A percentile compares a stretch with the other conserved stretches of the same genome.
Evolutionary conservation across 108 stramenopile genomes (phyloP).

Genomic region (Cyclotella baltica): DNA sequence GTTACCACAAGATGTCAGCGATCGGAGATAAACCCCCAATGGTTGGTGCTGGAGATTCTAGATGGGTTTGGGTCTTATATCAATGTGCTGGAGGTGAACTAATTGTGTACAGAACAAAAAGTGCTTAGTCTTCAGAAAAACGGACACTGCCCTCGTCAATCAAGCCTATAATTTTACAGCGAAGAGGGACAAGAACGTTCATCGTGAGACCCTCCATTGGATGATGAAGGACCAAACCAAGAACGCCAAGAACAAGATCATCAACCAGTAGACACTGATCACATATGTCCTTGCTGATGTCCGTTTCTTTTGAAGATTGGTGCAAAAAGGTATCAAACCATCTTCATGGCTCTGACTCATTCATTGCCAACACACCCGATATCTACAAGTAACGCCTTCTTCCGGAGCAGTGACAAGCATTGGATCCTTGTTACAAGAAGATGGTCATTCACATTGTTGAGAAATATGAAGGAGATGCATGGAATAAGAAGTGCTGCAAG

Average conservation of each 20-base stretch:
- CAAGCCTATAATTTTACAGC: slow-evolving; percentile 33
- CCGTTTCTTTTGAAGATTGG: not conserved
- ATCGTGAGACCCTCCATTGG: not conserved
- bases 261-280: slow-evolving; percentile 33
- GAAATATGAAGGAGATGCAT: not conserved
- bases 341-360: not conserved
- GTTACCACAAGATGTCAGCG: slow-evolving; percentile 17
- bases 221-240: slow-evolving; percentile 11
- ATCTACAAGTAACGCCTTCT: slow-evolving; percentile 4
- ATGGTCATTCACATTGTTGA: slow-evolving; percentile 10
- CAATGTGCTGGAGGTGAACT: slow-evolving; percentile 9
- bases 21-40: slow-evolving; percentile 25
- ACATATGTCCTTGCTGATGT: slow-evolving; percentile 7
- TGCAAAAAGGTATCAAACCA: not conserved
- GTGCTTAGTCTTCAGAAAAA: slow-evolving; percentile 20
- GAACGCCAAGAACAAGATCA: not conserved
- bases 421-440: slow-evolving; percentile 15
- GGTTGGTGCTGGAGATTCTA: slow-evolving; percentile 19
- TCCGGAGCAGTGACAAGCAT: slow-evolving; percentile 31
- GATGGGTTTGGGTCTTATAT: slow-evolving; percentile 40
- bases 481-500: not conserved
- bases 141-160: slow-evolving; percentile 26
- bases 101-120: not conserved
- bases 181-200: slow-evolving; percentile 29
- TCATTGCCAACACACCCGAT: not conserved